Evolutionary conservation across 257 asterid species (phyloP), one percentile per base, ranked within the genome.

Genomic region (Ajuga chamaepitys): DNA sequence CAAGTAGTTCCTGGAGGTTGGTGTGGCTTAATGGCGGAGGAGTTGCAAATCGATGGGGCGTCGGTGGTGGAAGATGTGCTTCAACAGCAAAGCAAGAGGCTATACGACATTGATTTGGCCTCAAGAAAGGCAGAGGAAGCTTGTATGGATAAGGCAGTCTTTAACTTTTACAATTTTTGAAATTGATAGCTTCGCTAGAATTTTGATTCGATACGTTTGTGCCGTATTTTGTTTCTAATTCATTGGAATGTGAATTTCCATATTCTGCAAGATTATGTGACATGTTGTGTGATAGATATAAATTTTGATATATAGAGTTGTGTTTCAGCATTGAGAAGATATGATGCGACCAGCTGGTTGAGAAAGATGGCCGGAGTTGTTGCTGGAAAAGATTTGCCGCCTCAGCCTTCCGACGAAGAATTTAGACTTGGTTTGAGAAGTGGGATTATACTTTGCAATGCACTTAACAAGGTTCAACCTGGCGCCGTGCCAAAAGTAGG

Each of bases 371-470:
- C 82, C 18, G 97, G 95, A 61, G 87, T 74, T 18, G 89, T 79
- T n/a, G 82, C 74, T 14, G 94, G 86, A 56, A 87, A 83, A 72
- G 92, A 83, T 81, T 80, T 90, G 70, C 86, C 95, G 5, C 90
- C 86, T 7, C 80, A 83, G 80, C 95, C 95, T 46, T 83, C 92
- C 21, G 97, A 90, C 65, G 97, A 90, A 56, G 92, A 82, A 16
- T 90, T 87, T 70, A 82, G 91, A 18, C 81, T 83, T 4, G 85
- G 85, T 51, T 80, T 90, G 68, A 65, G 88, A 68, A 90, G 95
- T 75, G 97, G 97, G 64, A 87, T 87, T 55, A 75, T 90, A 46
- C 95, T 87, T 48, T 90, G 97, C 83, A 90, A 83, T 73, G 95
- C 66, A 50, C 86, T 90, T 16, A 87, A 87, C 87, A 85, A 71